Base-by-base conservation (phyloP, 176 grass and related monocot genomes). In the Pharus latifolius region DNA sequence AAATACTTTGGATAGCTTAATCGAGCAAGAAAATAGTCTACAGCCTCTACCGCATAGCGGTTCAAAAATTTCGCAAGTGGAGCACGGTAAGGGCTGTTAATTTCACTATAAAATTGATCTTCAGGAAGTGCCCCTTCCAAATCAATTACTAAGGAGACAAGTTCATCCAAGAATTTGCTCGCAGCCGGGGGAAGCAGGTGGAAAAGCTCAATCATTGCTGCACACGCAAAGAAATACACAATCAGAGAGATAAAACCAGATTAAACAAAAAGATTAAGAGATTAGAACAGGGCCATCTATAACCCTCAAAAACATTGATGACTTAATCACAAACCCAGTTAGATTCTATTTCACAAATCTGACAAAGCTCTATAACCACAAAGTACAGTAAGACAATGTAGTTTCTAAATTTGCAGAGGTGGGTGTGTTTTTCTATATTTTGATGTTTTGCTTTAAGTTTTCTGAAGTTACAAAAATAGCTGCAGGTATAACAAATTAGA, bases 131-230 rank as follows among this genome's bases (percentile, higher is more conserved):
- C 90, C 19, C 49, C 88, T 80, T 99, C 95, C 68, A 99, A 72
- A 64, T 99, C 90, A 73, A 99, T 99, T 49, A 99, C 82, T 70
- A 99, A 85, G 14, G 81, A 91, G 55, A 99, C 95, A 80, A 99
- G 95, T 15, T 99, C 95, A 72, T 99, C 87, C 76, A 99, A 73
- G 53, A 99, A 99, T 74, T 94, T 99, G 62, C 87, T 89, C 68
- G 95, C 95, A 35, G 84, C 84, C 57, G 77, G 79, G 72, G 95
- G 95, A 10, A 99, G 95, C 16, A 99, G 90, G 74, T 99, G 95
- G 76, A 99, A 99, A 60, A 99, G 87, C 79, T 99, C 95, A 24
- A 99, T 94, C 95, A 99, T 99, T 41, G 90, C 95, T 99, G 84
- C 69, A 20, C 32, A 89, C 25, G 37, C 50, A 55, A 65, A 79